phyloP scores from a whole-genome alignment of 108 stramenopile species.

The Aureococcus anophagefferens region DNA sequence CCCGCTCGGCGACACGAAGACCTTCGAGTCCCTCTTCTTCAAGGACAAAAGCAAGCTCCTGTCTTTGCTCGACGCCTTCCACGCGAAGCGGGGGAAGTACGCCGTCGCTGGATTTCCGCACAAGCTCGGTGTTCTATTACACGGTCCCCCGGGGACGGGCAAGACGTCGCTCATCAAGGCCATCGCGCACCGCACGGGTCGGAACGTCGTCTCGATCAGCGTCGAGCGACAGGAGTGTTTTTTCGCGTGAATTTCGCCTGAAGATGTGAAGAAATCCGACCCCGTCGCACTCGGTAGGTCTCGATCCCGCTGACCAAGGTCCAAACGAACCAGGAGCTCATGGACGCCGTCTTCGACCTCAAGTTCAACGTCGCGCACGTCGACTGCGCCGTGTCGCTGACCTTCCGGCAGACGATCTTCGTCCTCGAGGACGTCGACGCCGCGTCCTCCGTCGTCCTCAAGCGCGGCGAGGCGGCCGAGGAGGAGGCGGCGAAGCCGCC shows the following conservation, averaged over 20 bases:
- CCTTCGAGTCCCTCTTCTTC: constrained; percentile 66
- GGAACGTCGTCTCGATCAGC: constrained; percentile 65
- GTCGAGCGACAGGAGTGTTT: too few relatives aligned
- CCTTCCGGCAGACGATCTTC: constrained; percentile 61
- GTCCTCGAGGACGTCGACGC: constrained; percentile 44
- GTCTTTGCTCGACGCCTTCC: constrained; percentile 42
- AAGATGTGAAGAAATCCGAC: too few relatives aligned
- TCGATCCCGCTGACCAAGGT: constrained; percentile 45
- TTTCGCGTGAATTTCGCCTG: too few relatives aligned
- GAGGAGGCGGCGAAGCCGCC: neutral
- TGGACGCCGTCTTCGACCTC: constrained; percentile 21
- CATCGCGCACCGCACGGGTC: constrained; percentile 49
- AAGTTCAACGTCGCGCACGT: constrained; percentile 9
- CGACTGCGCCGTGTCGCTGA: constrained; percentile 29
- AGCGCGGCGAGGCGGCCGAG: neutral
- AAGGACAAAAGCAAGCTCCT: constrained; percentile 48
- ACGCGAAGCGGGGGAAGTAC: constrained; percentile 53
- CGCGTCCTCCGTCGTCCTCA: neutral
- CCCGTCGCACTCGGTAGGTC: too few relatives aligned
- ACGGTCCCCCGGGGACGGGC: constrained; percentile 70
- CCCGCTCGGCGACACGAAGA: constrained; percentile 56
- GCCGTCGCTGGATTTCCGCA: constrained; percentile 61
- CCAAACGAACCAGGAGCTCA: constrained; percentile 62
- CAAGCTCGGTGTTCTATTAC: constrained; percentile 70
- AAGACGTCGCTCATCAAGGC: constrained; percentile 67